Conservation (phyloP, 1,284 basidiomycete genomes). For the Vanrija humicola region DNA sequence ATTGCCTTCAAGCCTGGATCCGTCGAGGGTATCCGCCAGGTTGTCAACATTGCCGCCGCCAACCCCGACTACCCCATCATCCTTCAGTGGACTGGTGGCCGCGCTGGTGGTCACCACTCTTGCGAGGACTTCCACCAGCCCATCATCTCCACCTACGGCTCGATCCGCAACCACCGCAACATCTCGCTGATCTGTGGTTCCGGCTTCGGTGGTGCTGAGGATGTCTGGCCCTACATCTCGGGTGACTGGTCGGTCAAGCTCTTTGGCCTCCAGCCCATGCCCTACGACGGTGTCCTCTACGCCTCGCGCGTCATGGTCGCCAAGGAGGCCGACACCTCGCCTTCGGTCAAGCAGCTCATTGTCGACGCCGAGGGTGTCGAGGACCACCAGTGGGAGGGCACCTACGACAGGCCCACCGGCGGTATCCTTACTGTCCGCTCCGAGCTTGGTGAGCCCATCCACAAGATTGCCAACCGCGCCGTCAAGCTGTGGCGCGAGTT, state of each 20-base stretch:
- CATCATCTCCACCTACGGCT: slow-evolving; percentile 80
- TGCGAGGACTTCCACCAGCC: slow-evolving; percentile 99
- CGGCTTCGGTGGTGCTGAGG: slow-evolving; percentile 91
- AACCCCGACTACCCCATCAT: slow-evolving; percentile 98
- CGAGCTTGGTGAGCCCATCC: slow-evolving; percentile 97
- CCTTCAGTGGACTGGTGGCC: slow-evolving; percentile 97
- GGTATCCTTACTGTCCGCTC: slow-evolving; percentile 95
- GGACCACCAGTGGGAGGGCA: slow-evolving; percentile 89
- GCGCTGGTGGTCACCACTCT: slow-evolving; percentile 97
- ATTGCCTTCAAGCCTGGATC: slow-evolving; percentile 97
- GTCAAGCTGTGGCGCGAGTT: slow-evolving; percentile 99
- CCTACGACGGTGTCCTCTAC: slow-evolving; percentile 95
- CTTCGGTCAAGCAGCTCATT: slow-evolving; percentile 93
- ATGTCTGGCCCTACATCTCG: slow-evolving; percentile 94
- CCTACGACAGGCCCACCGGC: slow-evolving; percentile 89
- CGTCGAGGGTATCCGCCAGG: slow-evolving; percentile 93
- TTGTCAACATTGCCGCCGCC: slow-evolving; percentile 88
- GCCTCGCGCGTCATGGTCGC: slow-evolving; percentile 97
- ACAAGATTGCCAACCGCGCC: slow-evolving; percentile 95
- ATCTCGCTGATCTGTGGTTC: slow-evolving; percentile 91
- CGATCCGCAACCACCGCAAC: slow-evolving; percentile 84
- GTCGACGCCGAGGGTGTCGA: slow-evolving; percentile 89
- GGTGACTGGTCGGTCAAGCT: slow-evolving; percentile 87
- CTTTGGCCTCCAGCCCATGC: slow-evolving; percentile 92
- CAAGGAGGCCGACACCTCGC: slow-evolving; percentile 92